Evolutionary conservation across 345 rosid species (phyloP).

Genomic region (Erysimum cheiranthoides): DNA sequence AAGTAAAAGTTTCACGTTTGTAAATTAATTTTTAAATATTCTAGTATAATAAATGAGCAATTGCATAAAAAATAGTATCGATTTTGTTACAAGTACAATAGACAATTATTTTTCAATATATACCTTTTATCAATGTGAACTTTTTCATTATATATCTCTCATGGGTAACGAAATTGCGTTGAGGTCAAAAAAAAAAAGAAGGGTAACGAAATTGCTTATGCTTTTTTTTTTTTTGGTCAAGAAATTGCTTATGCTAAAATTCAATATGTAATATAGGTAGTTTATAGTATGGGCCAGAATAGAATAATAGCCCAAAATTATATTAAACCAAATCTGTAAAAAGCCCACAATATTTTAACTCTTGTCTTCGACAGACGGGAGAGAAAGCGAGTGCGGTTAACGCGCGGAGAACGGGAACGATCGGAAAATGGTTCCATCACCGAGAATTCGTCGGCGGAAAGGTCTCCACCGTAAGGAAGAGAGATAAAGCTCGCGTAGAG

Average conservation of each 20-base stretch:
- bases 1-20: background rate
- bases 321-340: background rate
- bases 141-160: background rate
- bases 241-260: background rate
- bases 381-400: conserved; percentile 31
- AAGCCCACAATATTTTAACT: conserved; percentile 15
- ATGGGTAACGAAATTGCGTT: background rate
- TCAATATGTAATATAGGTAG: background rate
- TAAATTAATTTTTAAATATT: no score
- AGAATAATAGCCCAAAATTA: background rate
- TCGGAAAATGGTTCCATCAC: conserved; percentile 48
- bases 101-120: background rate
- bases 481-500: conserved; percentile 42
- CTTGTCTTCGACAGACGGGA: conserved; percentile 14
- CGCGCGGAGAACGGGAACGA: conserved; percentile 35
- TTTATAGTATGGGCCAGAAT: background rate
- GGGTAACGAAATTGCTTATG: no score
- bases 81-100: no score
- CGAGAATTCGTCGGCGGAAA: conserved; percentile 37
- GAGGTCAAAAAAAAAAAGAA: no score
- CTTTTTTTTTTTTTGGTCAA: no score
- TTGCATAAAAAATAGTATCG: no score
- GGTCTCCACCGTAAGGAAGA: conserved; percentile 31
- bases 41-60: no score
- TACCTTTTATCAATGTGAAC: background rate